Base-by-base conservation (phyloP, 331 rosid genomes). In the Saraca asoca region DNA sequence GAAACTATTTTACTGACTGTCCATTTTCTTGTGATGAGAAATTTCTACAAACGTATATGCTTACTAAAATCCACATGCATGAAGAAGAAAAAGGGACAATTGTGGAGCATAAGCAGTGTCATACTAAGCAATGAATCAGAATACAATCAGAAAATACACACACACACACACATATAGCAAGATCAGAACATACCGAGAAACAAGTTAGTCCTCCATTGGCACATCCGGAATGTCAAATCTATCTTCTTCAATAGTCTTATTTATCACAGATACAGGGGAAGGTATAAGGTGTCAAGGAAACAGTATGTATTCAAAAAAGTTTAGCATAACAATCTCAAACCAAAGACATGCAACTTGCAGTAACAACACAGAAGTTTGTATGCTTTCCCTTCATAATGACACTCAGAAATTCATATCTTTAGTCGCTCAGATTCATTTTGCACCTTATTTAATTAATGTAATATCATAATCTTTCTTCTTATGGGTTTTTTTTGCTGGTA, bases 161-260 rank as follows among this genome's bases (percentile, higher is more conserved):
- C 0, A 46, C 31, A n/a, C n/a, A n/a, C n/a, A n/a, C 68, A 33
- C 35, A 69, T 41, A 53, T 49, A 53, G n/a, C 19, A 68, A 37
- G 45, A 44, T 58, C 48, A 54, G 75, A 58, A 39, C 82, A 78
- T 84, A 80, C 85, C 84, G 5, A 48, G 53, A 55, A 59, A 15
- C 24, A 5, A 52, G 71, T 75, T 66, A 92, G 74, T 85, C 87
- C 66, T 93, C 98, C 98, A 93, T 93, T 13, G 96, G 96, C 57
- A 93, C 94, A 6, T 79, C 87, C 64, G 96, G 98, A 81, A 93
- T 82, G 74, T 93, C 88, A 38, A 82, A 85, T 79, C 89, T 84
- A 69, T 89, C 87, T 74, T 93, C 98, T 79, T 90, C 91, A 51
- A 85, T 83, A 56, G 91, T 77, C 70, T 78, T 92, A 70, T 80